These are phyloP conservation scores for Microdochium trichocladiopsis DNA, from an alignment of 2,329 filamentous ascomycete species.

Conservation along the genomic window DNA sequence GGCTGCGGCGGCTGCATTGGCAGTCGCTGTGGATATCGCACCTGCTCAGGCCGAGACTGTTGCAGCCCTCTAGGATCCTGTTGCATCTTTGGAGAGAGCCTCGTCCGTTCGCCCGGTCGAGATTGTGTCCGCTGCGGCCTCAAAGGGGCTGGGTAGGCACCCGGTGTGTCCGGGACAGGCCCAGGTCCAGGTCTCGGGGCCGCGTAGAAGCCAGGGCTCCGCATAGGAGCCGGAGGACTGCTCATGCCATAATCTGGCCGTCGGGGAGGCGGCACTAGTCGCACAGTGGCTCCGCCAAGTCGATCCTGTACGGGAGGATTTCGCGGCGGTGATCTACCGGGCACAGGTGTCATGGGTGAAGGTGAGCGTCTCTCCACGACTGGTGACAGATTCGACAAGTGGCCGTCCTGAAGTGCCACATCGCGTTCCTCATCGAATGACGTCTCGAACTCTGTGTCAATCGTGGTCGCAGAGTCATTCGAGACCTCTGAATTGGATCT, in stretches of 20 bases:
- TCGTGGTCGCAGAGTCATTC: constrained; percentile 28
- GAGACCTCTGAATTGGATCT: constrained; percentile 21
- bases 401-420: constrained; percentile 19
- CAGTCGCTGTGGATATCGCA: neutral
- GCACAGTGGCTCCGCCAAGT: constrained; percentile 3
- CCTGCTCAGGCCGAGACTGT: neutral
- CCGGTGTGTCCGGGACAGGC: neutral
- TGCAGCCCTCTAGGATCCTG: neutral
- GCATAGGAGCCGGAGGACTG: too few relatives aligned
- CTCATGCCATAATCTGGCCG: too few relatives aligned
- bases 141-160: neutral
- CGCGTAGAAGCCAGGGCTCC: neutral
- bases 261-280: constrained; percentile 1
- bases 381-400: constrained; percentile 33
- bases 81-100: neutral
- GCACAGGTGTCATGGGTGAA: constrained; percentile 17
- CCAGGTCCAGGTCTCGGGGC: neutral
- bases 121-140: neutral
- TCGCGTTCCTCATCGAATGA: constrained; percentile 20
- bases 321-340: constrained; percentile 18
- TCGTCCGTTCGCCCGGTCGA: neutral
- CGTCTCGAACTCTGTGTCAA: constrained; percentile 19
- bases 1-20: neutral
- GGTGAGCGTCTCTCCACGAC: constrained; percentile 36
- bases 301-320: neutral